A percentile compares a stretch with the other conserved stretches of the same genome.
Evolutionary conservation across 176 grass and related monocot genomes (phyloP).

Genomic region (Phyllostachys edulis): DNA sequence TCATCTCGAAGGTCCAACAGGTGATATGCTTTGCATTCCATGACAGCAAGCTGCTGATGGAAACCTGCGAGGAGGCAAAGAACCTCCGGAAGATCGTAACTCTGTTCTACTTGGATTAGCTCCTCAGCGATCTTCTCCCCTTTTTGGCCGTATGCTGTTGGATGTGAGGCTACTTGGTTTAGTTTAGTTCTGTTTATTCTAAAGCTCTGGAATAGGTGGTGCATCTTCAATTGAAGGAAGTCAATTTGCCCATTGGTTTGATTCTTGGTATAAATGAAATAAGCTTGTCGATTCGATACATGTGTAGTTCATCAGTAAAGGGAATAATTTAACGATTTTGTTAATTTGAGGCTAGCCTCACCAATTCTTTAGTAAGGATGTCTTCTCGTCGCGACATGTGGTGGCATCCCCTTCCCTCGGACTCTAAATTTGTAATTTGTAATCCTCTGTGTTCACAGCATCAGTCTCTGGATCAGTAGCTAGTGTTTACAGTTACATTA

Average conservation of each 20-base stretch:
- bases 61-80: slow-evolving; percentile 96
- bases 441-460: no score
- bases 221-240: slow-evolving; percentile 22
- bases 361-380: no score
- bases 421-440: no score
- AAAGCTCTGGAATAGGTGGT: slow-evolving; percentile 35
- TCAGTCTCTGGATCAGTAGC: no score
- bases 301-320: slow-evolving; percentile 24
- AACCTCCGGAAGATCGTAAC: slow-evolving; percentile 95
- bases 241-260: slow-evolving; percentile 49
- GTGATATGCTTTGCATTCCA: slow-evolving; percentile 97
- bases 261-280: slow-evolving; percentile 50
- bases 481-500: no score
- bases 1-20: slow-evolving; percentile 92
- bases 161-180: slow-evolving; percentile 18
- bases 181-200: slow-evolving; percentile 37
- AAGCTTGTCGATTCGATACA: slow-evolving; percentile 32
- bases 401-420: no score
- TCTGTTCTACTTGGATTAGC: slow-evolving; percentile 96
- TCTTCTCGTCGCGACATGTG: no score
- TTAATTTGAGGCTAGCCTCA: no score
- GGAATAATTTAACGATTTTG: background rate
- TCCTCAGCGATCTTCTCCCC: background rate
- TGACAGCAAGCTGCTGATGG: slow-evolving; percentile 95
- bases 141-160: slow-evolving; percentile 47